phyloP scores from a whole-genome alignment of 306 rosid genomes.

The Amphicarpaea edgeworthii region DNA sequence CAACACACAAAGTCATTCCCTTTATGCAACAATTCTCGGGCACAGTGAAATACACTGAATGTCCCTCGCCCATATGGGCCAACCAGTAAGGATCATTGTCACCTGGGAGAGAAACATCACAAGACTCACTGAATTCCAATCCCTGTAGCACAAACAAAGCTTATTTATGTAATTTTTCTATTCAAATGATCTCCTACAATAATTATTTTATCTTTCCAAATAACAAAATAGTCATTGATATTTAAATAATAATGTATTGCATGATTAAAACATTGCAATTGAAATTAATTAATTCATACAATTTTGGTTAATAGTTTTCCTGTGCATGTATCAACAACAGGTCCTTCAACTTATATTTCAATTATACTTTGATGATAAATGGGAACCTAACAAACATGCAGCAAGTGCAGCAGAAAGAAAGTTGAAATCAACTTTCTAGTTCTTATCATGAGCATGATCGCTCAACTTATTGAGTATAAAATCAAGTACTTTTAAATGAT shows the following conservation, averaged over 20 bases:
- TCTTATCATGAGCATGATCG: not conserved
- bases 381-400: not conserved
- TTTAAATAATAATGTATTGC: not conserved
- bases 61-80: not conserved
- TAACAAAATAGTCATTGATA: no score
- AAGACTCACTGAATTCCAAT: not conserved
- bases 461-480: not conserved
- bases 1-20: no score
- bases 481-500: no score
- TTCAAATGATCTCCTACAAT: not conserved
- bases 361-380: no score
- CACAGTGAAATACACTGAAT: constrained; percentile 6
- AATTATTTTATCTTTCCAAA: not conserved
- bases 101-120: constrained; percentile 3
- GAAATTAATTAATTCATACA: not conserved
- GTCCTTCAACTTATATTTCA: not conserved
- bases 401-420: not conserved
- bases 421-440: not conserved
- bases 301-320: not conserved
- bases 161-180: not conserved
- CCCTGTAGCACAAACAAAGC: constrained; percentile 20
- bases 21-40: not conserved
- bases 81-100: constrained; percentile 39
- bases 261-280: not conserved
- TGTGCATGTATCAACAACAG: not conserved